Evolutionary conservation across 805 yeast species (phyloP).

Genomic region (Komagataella pseudopastoris): DNA sequence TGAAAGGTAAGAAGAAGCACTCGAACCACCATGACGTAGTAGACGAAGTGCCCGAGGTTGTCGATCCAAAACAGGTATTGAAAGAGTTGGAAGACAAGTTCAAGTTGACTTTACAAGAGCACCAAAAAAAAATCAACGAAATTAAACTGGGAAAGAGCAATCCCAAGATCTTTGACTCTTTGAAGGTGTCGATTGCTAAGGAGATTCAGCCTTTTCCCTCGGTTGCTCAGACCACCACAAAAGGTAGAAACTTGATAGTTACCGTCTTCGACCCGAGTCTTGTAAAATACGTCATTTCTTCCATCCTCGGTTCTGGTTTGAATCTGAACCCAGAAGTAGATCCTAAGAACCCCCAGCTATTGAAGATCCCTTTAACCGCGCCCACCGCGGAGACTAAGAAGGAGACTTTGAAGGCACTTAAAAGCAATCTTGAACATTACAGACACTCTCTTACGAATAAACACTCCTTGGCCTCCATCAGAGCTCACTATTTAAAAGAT

Average conservation of each 20-base stretch:
- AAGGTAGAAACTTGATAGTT: conserved; percentile 49
- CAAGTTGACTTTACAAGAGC: conserved; percentile 33
- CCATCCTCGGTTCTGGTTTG: conserved; percentile 54
- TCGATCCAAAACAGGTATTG: conserved; percentile 18
- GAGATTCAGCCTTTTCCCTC: conserved; percentile 38
- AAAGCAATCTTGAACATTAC: conserved; percentile 50
- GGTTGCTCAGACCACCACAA: conserved; percentile 58
- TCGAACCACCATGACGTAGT: conserved; percentile 4
- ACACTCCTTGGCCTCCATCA: conserved; percentile 39
- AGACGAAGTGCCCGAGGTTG: conserved; percentile 10
- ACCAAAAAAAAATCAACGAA: conserved; percentile 43
- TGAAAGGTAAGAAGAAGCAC: conserved; percentile 4
- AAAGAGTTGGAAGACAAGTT: conserved; percentile 27
- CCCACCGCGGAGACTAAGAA: conserved; percentile 55
- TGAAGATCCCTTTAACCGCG: conserved; percentile 66
- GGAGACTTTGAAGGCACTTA: conserved; percentile 44
- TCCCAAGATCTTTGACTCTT: conserved; percentile 48
- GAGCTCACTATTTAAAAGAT: conserved; percentile 45
- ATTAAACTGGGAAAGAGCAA: conserved; percentile 59
- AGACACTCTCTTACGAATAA: conserved; percentile 32
- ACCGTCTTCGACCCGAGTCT: conserved; percentile 81
- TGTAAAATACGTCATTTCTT: conserved; percentile 53
- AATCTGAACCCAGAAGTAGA: conserved; percentile 75
- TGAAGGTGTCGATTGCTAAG: conserved; percentile 36
- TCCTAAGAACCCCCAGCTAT: conserved; percentile 54